These are phyloP conservation scores for Aspergillus proliferans DNA, from an alignment of 2,329 filamentous ascomycete species.

Conservation along the genomic window DNA sequence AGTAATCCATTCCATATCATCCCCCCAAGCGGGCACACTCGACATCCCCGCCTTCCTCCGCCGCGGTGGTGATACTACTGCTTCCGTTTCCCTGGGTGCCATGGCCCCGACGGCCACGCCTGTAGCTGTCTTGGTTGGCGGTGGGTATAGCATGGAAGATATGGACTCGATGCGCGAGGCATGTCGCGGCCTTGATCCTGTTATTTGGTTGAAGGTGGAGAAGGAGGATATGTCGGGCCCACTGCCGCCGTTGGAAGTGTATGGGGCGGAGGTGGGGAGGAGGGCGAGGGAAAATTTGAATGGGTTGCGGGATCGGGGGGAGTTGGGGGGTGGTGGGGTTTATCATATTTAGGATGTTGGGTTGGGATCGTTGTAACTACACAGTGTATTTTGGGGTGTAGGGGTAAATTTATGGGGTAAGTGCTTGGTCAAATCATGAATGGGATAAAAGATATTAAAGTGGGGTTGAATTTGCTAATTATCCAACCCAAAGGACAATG, in stretches of 20 bases:
- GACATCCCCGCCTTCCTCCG: too few species aligned
- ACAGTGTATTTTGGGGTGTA: too few species aligned
- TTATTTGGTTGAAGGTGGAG: background rate
- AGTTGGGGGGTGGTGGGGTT: background rate
- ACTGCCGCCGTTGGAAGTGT: background rate
- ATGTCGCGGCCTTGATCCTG: background rate
- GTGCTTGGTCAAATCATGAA: background rate
- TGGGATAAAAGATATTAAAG: too few species aligned
- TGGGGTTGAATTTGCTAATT: background rate
- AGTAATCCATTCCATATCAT: too few species aligned
- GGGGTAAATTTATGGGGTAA: background rate
- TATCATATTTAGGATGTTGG: background rate
- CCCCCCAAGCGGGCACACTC: too few species aligned
- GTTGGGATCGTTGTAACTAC: background rate
- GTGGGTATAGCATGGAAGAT: background rate
- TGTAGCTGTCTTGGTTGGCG: too few species aligned
- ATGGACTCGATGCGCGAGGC: background rate
- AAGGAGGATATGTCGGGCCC: background rate
- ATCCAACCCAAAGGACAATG: background rate
- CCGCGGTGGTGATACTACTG: too few species aligned
- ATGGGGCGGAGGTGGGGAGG: background rate
- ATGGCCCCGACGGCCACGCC: too few species aligned
- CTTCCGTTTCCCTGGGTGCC: too few species aligned
- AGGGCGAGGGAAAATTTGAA: background rate
- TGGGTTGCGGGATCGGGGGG: background rate